Percentiles rank a stretch among this genome's conserved stretches.
Conservation (phyloP, 2,329 filamentous ascomycete genomes). For the Grosmannia clavigera region DNA sequence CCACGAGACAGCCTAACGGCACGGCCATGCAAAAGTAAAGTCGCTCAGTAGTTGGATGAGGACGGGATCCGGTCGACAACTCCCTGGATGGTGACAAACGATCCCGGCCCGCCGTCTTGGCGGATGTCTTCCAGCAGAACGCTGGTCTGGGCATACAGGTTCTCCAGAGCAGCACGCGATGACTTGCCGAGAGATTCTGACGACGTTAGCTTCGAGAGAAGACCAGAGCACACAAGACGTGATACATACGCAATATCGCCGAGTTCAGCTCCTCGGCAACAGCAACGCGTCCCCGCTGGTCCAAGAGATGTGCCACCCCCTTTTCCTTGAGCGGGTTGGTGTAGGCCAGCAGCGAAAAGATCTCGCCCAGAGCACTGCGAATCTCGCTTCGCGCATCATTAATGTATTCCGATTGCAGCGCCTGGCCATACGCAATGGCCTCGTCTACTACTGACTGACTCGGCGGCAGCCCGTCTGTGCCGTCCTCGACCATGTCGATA, state of each 20-base stretch:
- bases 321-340: constrained; percentile 63
- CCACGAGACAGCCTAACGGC: not conserved
- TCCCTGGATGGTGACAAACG: constrained; percentile 57
- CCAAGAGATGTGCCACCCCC: constrained; percentile 65
- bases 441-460: constrained; percentile 45
- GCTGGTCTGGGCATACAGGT: constrained; percentile 73
- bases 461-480: constrained; percentile 17
- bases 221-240: too few species aligned
- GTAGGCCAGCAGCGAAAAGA: constrained; percentile 83
- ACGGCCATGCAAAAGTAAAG: too few species aligned
- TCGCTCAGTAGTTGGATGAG: not conserved
- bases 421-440: constrained; percentile 68
- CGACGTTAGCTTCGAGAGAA: constrained; percentile 5
- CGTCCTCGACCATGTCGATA: constrained; percentile 41
- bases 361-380: constrained; percentile 63
- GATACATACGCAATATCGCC: constrained; percentile 67
- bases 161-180: constrained; percentile 73
- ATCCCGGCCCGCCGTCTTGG: constrained; percentile 65
- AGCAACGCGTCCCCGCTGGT: constrained; percentile 57
- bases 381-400: constrained; percentile 59
- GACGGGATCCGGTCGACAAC: constrained; percentile 33
- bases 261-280: constrained; percentile 93
- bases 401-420: constrained; percentile 65
- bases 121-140: constrained; percentile 74
- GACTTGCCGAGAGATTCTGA: constrained; percentile 87